These are phyloP conservation scores for Warburgia ugandensis DNA, from an alignment of 164 flowering plant genomes.

Conservation along the genomic window DNA sequence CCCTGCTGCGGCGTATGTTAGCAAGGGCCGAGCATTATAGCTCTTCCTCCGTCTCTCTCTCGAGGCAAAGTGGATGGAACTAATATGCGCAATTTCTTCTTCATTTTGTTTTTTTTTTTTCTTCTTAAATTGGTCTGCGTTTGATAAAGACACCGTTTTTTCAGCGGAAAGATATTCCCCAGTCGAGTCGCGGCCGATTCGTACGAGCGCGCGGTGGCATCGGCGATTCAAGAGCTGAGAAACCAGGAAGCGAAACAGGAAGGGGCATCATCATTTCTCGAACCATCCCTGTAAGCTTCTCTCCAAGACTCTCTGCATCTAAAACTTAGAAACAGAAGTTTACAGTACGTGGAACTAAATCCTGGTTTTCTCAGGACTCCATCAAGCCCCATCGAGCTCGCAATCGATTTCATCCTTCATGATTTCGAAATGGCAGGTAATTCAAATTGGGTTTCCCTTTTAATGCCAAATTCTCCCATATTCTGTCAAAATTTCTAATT, in stretches of 20 bases:
- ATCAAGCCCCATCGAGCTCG: conserved; percentile 83
- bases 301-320: neutral
- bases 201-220: conserved; percentile 78
- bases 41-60: too few species aligned
- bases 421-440: conserved; percentile 97
- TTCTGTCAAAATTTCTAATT: too few species aligned
- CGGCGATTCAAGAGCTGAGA: conserved; percentile 56
- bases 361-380: conserved; percentile 37
- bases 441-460: neutral
- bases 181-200: conserved; percentile 75
- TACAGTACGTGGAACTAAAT: neutral
- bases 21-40: too few species aligned
- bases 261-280: conserved; percentile 16
- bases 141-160: neutral
- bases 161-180: conserved; percentile 79
- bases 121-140: neutral
- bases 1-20: too few species aligned
- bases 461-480: too few species aligned
- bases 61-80: too few species aligned
- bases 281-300: conserved; percentile 31
- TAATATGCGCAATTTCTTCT: neutral
- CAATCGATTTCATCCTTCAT: conserved; percentile 90
- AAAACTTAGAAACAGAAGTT: neutral
- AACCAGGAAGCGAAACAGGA: conserved; percentile 26
- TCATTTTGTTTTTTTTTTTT: neutral